These are phyloP conservation scores for Globisporangium nodosum DNA, from an alignment of 352 stramenopile genomes.

Conservation along the genomic window DNA sequence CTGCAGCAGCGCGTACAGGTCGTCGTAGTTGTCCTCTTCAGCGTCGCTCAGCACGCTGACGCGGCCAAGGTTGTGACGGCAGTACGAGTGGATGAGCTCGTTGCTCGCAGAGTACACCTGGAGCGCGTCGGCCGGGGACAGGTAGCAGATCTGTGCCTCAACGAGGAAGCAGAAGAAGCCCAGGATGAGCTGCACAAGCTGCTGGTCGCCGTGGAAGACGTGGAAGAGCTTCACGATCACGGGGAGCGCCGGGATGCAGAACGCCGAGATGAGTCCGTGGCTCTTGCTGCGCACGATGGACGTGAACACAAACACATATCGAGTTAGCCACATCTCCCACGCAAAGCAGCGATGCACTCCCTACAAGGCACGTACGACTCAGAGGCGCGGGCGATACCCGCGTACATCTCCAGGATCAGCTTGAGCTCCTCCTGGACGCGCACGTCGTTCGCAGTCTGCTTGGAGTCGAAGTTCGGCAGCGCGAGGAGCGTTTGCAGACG, in stretches of 20 bases:
- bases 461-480: constrained; percentile 50
- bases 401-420: constrained; percentile 73
- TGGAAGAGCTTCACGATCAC: constrained; percentile 75
- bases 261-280: constrained; percentile 51
- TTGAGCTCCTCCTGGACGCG: constrained; percentile 70
- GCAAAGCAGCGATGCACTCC: no score
- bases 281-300: constrained; percentile 23
- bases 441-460: constrained; percentile 57
- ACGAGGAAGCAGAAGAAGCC: constrained; percentile 79
- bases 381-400: constrained; percentile 62
- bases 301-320: background rate
- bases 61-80: constrained; percentile 61
- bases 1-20: constrained; percentile 70
- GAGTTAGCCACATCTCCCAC: background rate
- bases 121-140: constrained; percentile 57
- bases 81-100: constrained; percentile 66
- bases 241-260: constrained; percentile 62
- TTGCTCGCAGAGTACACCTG: constrained; percentile 71
- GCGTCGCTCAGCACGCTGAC: constrained; percentile 52
- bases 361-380: constrained; percentile 37
- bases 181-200: constrained; percentile 69
- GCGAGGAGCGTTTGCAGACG: constrained; percentile 52
- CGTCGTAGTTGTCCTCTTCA: constrained; percentile 74
- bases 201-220: constrained; percentile 62
- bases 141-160: constrained; percentile 77